phyloP scores from a whole-genome alignment of 495 filamentous ascomycete genomes.

The Lineolata rhizophorae region DNA sequence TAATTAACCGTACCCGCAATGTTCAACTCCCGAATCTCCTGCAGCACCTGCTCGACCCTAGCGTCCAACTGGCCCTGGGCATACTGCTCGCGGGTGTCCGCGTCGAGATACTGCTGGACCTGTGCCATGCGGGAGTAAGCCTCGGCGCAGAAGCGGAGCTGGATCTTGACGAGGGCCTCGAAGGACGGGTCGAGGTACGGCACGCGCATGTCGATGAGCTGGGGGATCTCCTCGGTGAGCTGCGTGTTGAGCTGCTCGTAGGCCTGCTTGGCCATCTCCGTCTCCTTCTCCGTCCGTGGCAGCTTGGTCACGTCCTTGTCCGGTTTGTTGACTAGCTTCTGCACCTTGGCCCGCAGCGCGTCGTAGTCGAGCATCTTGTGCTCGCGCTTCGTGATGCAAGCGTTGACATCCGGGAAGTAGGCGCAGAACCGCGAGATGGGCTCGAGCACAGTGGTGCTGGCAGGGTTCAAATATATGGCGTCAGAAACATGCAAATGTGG shows the following conservation, averaged over 20 bases:
- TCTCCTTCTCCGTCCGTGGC: slow-evolving; percentile 80
- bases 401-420: slow-evolving; percentile 97
- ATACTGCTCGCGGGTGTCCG: slow-evolving; percentile 92
- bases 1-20: slow-evolving; percentile 71
- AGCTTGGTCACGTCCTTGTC: slow-evolving; percentile 95
- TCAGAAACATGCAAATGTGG: neutral
- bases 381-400: slow-evolving; percentile 96
- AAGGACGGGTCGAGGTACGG: slow-evolving; percentile 93
- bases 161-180: slow-evolving; percentile 95
- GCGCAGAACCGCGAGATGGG: slow-evolving; percentile 89
- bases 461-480: neutral
- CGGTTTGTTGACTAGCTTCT: slow-evolving; percentile 90
- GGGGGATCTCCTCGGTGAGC: slow-evolving; percentile 78
- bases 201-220: slow-evolving; percentile 89
- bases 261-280: slow-evolving; percentile 74
- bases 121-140: slow-evolving; percentile 95
- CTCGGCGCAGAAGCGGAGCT: slow-evolving; percentile 91
- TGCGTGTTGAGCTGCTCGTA: slow-evolving; percentile 96
- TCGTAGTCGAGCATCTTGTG: slow-evolving; percentile 98
- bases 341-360: slow-evolving; percentile 81
- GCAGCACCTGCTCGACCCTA: slow-evolving; percentile 83
- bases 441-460: slow-evolving; percentile 75
- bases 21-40: slow-evolving; percentile 91
- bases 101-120: slow-evolving; percentile 94
- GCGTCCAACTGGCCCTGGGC: slow-evolving; percentile 81